phyloP scores from a whole-genome alignment of 2,329 filamentous ascomycete genomes.

The Paracamarosporium sp. region DNA sequence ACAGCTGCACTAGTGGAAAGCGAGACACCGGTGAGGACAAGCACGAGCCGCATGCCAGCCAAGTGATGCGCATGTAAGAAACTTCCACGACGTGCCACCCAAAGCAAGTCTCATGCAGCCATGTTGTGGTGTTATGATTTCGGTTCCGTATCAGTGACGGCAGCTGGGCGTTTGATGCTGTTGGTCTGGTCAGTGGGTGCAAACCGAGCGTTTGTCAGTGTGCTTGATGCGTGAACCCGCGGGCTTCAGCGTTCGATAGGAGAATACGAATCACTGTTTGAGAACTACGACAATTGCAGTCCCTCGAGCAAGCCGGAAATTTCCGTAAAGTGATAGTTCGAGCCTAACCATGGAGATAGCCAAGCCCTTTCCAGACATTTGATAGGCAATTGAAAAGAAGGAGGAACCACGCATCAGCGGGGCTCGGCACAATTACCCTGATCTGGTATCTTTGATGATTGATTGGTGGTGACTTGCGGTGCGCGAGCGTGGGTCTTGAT shows the following conservation, averaged over 20 bases:
- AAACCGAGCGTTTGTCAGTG: neutral
- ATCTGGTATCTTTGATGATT: neutral
- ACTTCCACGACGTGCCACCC: conserved; percentile 10
- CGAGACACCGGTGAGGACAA: neutral
- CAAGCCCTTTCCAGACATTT: neutral
- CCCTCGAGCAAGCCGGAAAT: no score
- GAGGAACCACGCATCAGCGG: neutral
- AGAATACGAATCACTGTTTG: neutral
- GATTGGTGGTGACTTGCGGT: neutral
- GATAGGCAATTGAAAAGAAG: neutral
- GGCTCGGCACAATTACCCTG: no score
- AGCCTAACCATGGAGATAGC: neutral
- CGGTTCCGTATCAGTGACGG: neutral
- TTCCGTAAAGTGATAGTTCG: neutral
- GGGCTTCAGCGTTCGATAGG: neutral
- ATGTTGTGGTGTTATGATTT: conserved; percentile 9
- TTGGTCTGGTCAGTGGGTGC: conserved; percentile 3
- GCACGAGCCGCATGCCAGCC: conserved; percentile 1
- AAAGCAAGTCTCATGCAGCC: conserved; percentile 23
- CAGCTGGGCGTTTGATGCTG: neutral
- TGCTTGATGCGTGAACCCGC: neutral
- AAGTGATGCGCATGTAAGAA: conserved; percentile 2
- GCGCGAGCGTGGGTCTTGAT: neutral
- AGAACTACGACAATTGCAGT: neutral
- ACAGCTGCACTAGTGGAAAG: neutral